phyloP scores from a whole-genome alignment of 306 rosid genomes.

The Parietaria judaica region DNA sequence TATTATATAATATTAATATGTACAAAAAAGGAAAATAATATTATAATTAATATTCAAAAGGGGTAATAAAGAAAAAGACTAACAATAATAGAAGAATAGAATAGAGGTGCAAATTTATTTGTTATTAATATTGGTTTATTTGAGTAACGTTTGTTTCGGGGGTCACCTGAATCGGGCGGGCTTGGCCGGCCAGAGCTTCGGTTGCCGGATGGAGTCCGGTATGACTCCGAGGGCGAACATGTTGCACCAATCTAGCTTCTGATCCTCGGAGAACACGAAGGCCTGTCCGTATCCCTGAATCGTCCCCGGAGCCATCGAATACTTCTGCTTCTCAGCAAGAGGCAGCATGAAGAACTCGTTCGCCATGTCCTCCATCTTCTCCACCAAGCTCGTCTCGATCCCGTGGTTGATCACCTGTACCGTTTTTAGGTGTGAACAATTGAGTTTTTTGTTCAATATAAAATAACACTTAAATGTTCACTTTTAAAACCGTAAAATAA shows the following conservation, averaged over 20 bases:
- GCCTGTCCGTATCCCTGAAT: slow-evolving; percentile 97
- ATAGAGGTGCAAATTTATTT: too few species aligned
- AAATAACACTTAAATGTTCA: too few species aligned
- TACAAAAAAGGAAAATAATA: too few species aligned
- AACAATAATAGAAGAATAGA: too few species aligned
- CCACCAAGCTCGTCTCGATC: slow-evolving; percentile 51
- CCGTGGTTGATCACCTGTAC: slow-evolving; percentile 71
- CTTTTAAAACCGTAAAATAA: too few species aligned
- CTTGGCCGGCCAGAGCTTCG: slow-evolving; percentile 71
- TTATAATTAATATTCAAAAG: too few species aligned
- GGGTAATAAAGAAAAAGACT: too few species aligned
- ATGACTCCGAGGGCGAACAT: slow-evolving; percentile 92
- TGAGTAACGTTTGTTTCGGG: background rate
- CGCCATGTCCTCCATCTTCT: slow-evolving; percentile 54
- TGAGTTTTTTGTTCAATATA: too few species aligned
- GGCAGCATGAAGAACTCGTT: slow-evolving; percentile 84
- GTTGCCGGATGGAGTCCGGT: slow-evolving; percentile 55
- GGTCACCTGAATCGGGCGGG: slow-evolving; percentile 61
- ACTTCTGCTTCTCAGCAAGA: slow-evolving; percentile 77
- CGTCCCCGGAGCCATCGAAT: slow-evolving; percentile 82
- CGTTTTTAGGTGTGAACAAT: too few species aligned
- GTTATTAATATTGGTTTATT: background rate
- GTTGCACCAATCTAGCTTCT: slow-evolving; percentile 94
- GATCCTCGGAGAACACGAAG: slow-evolving; percentile 93
- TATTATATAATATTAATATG: too few species aligned